Evolutionary conservation across 495 filamentous ascomycete genomes (phyloP).

Genomic region (Penicillium desertorum): DNA sequence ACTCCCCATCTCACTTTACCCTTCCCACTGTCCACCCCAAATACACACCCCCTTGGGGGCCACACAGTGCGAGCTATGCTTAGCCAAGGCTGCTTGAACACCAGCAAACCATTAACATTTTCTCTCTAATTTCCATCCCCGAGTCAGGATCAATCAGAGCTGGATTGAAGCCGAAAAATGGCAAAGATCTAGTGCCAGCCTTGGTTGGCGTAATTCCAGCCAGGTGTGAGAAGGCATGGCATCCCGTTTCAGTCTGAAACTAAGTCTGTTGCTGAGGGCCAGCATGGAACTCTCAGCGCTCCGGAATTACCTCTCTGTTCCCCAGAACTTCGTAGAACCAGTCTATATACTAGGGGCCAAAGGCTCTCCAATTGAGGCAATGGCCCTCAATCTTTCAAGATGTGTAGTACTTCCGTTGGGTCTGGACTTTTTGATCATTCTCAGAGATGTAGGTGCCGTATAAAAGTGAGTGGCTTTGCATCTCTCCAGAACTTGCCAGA

Average conservation of each 20-base stretch:
- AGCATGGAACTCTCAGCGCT: too few relatives aligned
- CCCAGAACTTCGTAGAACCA: slow-evolving; percentile 90
- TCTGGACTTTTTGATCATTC: slow-evolving; percentile 80
- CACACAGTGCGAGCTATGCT: slow-evolving; percentile 87
- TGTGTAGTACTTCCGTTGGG: slow-evolving; percentile 71
- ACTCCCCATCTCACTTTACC: slow-evolving; percentile 3
- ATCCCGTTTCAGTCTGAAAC: slow-evolving; percentile 73
- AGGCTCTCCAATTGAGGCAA: slow-evolving; percentile 86
- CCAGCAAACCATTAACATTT: slow-evolving; percentile 87
- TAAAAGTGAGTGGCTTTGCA: slow-evolving; percentile 87
- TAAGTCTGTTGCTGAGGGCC: not conserved
- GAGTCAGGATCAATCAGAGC: slow-evolving; percentile 87
- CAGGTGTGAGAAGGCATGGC: slow-evolving; percentile 57
- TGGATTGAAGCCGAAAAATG: slow-evolving; percentile 88
- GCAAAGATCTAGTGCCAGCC: slow-evolving; percentile 40
- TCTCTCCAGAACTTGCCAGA: slow-evolving; percentile 86
- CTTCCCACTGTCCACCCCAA: slow-evolving; percentile 10
- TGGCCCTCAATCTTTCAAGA: slow-evolving; percentile 74
- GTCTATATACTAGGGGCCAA: slow-evolving; percentile 91
- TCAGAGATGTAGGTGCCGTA: slow-evolving; percentile 81
- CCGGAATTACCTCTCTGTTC: slow-evolving; percentile 57
- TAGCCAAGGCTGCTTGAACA: slow-evolving; percentile 88
- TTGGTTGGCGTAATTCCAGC: slow-evolving; percentile 41
- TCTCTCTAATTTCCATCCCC: slow-evolving; percentile 80
- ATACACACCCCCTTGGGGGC: slow-evolving; percentile 37